Conservation (phyloP, 768 basidiomycete species). For the Suillus spraguei region DNA sequence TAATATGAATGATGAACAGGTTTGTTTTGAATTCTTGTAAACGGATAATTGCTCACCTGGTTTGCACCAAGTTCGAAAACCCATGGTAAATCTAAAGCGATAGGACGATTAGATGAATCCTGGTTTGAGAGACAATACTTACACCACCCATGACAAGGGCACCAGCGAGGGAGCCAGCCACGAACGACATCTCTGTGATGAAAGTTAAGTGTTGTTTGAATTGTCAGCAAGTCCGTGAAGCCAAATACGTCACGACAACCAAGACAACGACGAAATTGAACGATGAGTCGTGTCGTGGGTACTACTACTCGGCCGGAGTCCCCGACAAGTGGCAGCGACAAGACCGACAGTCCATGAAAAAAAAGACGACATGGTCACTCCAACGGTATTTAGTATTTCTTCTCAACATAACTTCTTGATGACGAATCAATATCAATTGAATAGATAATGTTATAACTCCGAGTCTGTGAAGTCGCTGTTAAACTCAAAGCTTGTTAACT, state of each 20-base stretch:
- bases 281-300: no score
- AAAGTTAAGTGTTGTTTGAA: not conserved
- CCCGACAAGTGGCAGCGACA: not conserved
- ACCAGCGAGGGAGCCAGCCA: constrained; percentile 69
- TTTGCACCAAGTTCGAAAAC: constrained; percentile 65
- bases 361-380: not conserved
- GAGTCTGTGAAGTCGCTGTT: constrained; percentile 23
- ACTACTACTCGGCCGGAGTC: no score
- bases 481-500: constrained; percentile 34
- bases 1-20: not conserved
- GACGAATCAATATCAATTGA: no score
- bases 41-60: constrained; percentile 41
- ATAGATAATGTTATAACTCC: constrained; percentile 55
- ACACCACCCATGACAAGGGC: constrained; percentile 70
- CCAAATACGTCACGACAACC: constrained; percentile 3
- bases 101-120: not conserved
- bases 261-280: not conserved
- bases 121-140: constrained; percentile 17
- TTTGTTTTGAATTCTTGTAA: constrained; percentile 5
- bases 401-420: constrained; percentile 44
- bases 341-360: not conserved
- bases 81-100: constrained; percentile 63
- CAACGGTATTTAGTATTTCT: not conserved
- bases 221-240: not conserved
- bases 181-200: constrained; percentile 49